These are phyloP conservation scores for Pontederia crassipes DNA, from an alignment of 176 grass and related monocot species.

Conservation along the genomic window DNA sequence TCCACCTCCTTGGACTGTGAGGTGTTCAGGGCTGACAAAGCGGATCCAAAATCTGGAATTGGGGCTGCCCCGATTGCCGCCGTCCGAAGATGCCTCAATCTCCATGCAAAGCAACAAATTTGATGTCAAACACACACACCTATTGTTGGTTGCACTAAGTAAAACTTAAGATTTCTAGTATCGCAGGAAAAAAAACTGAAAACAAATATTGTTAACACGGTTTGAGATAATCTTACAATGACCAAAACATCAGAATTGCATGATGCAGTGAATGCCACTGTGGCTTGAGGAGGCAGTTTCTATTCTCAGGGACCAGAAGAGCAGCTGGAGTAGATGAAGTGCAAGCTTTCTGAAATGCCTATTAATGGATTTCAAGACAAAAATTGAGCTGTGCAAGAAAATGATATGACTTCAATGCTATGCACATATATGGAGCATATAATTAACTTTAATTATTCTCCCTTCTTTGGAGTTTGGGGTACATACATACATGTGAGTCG, in stretches of 20 bases:
- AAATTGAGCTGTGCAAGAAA: not conserved
- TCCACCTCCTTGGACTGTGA: slow-evolving; percentile 45
- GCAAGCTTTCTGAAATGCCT: slow-evolving; percentile 61
- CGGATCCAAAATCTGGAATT: slow-evolving; percentile 36
- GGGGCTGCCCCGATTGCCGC: slow-evolving; percentile 24
- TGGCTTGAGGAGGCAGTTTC: slow-evolving; percentile 48
- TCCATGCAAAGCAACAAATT: not conserved
- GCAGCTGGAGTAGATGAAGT: slow-evolving; percentile 7
- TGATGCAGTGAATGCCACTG: slow-evolving; percentile 47
- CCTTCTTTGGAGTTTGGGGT: not conserved
- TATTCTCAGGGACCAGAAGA: slow-evolving; percentile 21
- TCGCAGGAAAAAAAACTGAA: too few relatives aligned
- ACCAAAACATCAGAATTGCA: slow-evolving; percentile 41
- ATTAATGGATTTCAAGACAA: not conserved
- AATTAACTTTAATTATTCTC: too few relatives aligned
- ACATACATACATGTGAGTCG: slow-evolving; percentile 30
- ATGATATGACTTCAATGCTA: not conserved
- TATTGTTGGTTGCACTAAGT: too few relatives aligned
- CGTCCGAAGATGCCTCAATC: slow-evolving; percentile 50
- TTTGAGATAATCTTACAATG: slow-evolving; percentile 26
- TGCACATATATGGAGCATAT: not conserved
- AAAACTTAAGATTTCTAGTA: too few relatives aligned
- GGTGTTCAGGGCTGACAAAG: slow-evolving; percentile 25
- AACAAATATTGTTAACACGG: not conserved
- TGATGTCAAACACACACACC: not conserved